Base-by-base conservation (phyloP, 1,284 basidiomycete genomes). In the Ganoderma resinaceum region DNA sequence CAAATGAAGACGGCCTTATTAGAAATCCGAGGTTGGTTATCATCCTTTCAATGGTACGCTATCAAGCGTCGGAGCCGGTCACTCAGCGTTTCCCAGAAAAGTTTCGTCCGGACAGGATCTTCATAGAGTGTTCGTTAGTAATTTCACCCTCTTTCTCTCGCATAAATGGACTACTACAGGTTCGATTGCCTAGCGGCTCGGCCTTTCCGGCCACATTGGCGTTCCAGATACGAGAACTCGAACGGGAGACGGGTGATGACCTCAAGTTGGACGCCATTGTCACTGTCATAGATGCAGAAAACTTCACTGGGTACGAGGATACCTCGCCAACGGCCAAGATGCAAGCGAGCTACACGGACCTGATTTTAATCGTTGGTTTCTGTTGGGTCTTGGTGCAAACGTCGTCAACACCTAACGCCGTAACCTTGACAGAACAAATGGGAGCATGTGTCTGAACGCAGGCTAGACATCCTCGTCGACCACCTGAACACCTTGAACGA, bases 281-380 rank as follows among this genome's bases (percentile, higher is more conserved):
- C 42, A 97, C 95, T 0, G 95, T 97, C 18, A 84, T 97, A 66
- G 95, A 97, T 77, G 94, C 94, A 6, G 92, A 94, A 79, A 96
- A 96, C 79, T 97, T 97, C 78, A 78, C 82, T 8, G 95, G 95
- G 1, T 97, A 97, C 78, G 95, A 97, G 78, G 95, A 97, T 78
- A 91, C 88, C 2, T 95, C 92, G 29, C 91, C 92, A 0, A 95
- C 95, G 7, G 95, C 95, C 37, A 93, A 89, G 79, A 94, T 97
- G 88, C 95, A 96, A 82, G 94, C 95, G n/a, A 92, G 92, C 76
- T 97, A 96, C 78, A 95, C 95, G 3, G 95, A 97, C 76, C 85
- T 96, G 57, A 90, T 97, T 65, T 83, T 97, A 35, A 87, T 97
- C 66, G 93, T 94, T 69, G 1, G 18, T 18, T 9, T n/a, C 23